Evolutionary conservation across 352 stramenopile species (phyloP).

Genomic region (Albugo laibachii): DNA sequence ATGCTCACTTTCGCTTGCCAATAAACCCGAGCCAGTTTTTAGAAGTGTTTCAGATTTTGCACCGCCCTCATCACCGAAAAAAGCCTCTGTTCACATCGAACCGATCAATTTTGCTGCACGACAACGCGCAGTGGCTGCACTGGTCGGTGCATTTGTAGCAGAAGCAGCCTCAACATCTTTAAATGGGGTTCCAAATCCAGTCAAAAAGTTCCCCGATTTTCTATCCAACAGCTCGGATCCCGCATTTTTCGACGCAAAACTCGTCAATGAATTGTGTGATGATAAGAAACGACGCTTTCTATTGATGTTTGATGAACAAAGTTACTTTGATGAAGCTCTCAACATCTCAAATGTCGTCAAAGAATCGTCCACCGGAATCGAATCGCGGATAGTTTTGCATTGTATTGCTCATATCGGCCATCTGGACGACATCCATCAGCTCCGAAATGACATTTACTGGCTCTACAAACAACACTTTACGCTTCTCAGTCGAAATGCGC

Average conservation of each 20-base stretch:
- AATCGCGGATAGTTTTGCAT: constrained; percentile 52
- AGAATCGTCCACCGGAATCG: constrained; percentile 46
- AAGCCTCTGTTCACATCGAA: too few relatives aligned
- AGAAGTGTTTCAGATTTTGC: constrained; percentile 16
- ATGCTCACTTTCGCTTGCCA: too few relatives aligned
- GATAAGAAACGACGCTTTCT: too few relatives aligned
- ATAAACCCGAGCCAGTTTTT: constrained; percentile 4
- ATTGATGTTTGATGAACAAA: constrained; percentile 16
- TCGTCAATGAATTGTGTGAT: too few relatives aligned
- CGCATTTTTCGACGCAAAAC: constrained; percentile 15
- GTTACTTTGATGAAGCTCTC: neutral
- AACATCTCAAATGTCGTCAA: constrained; percentile 3
- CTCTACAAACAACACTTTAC: constrained; percentile 63
- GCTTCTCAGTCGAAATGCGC: constrained; percentile 38
- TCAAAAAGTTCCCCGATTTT: constrained; percentile 64
- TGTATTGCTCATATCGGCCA: constrained; percentile 47
- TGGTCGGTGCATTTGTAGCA: constrained; percentile 59
- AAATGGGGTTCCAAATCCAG: constrained; percentile 52
- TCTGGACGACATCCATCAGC: constrained; percentile 22
- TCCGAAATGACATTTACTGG: constrained; percentile 68
- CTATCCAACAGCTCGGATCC: constrained; percentile 53
- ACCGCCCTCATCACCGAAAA: constrained; percentile 19
- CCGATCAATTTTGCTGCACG: constrained; percentile 12
- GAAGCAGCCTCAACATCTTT: constrained; percentile 57
- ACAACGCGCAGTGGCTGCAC: constrained; percentile 32